Percentiles rank a stretch among this genome's conserved stretches.
Evolutionary conservation across 345 rosid genomes (phyloP).

Genomic region (Stellera chamaejasme): DNA sequence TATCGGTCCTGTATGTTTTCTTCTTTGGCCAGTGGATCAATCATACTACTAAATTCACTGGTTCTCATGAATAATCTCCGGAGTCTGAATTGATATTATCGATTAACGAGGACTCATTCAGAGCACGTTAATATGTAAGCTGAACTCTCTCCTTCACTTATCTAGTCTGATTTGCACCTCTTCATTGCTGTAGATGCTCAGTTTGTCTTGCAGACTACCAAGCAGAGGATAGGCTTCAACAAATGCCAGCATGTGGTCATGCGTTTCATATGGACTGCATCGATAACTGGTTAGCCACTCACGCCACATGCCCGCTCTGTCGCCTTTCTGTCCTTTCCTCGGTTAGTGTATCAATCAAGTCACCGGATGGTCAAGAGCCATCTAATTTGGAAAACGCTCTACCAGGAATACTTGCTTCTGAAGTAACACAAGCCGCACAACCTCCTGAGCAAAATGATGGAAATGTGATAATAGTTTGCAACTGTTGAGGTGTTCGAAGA

Average conservation of each 20-base stretch:
- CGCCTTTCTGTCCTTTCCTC: constrained; percentile 61
- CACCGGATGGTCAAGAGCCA: constrained; percentile 17
- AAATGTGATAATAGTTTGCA: constrained; percentile 1
- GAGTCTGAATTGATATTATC: too few relatives aligned
- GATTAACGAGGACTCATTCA: too few relatives aligned
- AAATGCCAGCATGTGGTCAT: constrained; percentile 73
- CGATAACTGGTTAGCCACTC: constrained; percentile 77
- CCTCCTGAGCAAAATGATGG: constrained; percentile 18
- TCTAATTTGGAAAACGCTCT: constrained; percentile 10
- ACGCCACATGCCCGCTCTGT: constrained; percentile 89
- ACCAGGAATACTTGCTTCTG: constrained; percentile 13
- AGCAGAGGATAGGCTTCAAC: constrained; percentile 80
- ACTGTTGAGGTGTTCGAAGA: constrained; percentile 11
- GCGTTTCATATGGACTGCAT: constrained; percentile 92
- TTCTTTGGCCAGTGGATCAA: too few relatives aligned
- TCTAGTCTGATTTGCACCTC: background rate
- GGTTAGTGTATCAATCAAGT: constrained; percentile 21
- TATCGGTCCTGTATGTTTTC: too few relatives aligned
- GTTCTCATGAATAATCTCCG: too few relatives aligned
- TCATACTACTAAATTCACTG: too few relatives aligned
- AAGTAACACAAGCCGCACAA: constrained; percentile 14
- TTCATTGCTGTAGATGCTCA: constrained; percentile 45
- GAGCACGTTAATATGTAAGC: background rate
- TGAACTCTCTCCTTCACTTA: background rate
- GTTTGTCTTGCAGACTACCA: constrained; percentile 84